phyloP scores from a whole-genome alignment of 169 alveolate species.

The Cryptosporidium parvum region DNA sequence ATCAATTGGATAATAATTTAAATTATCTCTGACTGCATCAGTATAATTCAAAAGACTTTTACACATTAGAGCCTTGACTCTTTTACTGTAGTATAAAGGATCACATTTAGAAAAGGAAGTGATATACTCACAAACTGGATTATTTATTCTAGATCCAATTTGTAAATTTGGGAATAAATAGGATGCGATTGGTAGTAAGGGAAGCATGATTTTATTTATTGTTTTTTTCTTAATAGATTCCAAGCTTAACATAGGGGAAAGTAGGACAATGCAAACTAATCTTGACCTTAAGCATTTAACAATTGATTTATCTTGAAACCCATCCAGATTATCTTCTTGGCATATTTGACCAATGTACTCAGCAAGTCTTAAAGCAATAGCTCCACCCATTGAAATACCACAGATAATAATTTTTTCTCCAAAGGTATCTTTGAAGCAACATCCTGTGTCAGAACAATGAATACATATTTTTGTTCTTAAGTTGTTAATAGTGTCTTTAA shows the following conservation, averaged over 20 bases:
- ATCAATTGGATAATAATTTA: constrained; percentile 29
- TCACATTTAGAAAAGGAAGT: constrained; percentile 50
- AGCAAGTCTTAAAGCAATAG: constrained; percentile 34
- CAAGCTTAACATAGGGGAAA: constrained; percentile 67
- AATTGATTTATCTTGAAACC: constrained; percentile 2
- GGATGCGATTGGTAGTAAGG: constrained; percentile 23
- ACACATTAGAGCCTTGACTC: constrained; percentile 71
- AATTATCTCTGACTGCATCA: constrained; percentile 4
- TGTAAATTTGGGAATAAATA: constrained; percentile 69
- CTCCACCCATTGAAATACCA: constrained; percentile 76
- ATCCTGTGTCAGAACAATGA: constrained; percentile 18
- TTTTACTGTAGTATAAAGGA: constrained; percentile 36
- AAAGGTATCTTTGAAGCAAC: constrained; percentile 26
- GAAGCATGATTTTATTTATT: constrained; percentile 30
- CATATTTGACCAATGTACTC: constrained; percentile 48
- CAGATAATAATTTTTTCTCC: constrained; percentile 44
- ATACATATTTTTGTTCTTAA: background rate
- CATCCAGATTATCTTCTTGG: background rate
- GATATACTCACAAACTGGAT: constrained; percentile 52
- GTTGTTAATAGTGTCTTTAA: background rate
- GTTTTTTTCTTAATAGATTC: constrained; percentile 37
- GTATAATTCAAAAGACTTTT: constrained; percentile 22
- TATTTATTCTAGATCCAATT: constrained; percentile 19
- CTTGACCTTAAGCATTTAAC: constrained; percentile 53
- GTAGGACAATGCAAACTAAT: constrained; percentile 26